Percentiles rank a stretch among this genome's conserved stretches.
These are phyloP conservation scores for Solanum verrucosum DNA, from an alignment of 257 asterid species.

Conservation along the genomic window DNA sequence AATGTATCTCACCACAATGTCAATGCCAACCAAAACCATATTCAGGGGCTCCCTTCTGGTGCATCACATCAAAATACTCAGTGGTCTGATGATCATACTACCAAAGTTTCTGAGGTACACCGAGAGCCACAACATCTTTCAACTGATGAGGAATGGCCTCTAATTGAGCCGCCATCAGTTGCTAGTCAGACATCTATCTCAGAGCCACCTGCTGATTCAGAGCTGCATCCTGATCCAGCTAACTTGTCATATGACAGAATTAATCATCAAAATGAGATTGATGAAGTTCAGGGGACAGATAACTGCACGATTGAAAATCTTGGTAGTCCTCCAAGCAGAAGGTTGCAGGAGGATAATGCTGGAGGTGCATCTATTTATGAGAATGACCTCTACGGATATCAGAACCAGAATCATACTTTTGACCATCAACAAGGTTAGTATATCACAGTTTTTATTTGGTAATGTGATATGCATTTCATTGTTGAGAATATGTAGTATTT, in stretches of 20 bases:
- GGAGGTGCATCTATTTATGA: slow-evolving; percentile 44
- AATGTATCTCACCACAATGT: slow-evolving; percentile 26
- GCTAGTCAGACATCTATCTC: slow-evolving; percentile 18
- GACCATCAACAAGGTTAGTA: slow-evolving; percentile 47
- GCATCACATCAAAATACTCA: slow-evolving; percentile 16
- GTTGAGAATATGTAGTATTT: neutral
- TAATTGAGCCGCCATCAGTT: slow-evolving; percentile 46
- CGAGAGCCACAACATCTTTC: slow-evolving; percentile 34
- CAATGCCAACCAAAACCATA: slow-evolving; percentile 24
- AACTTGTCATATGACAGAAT: slow-evolving; percentile 21
- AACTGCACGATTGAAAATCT: slow-evolving; percentile 28
- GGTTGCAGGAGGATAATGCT: slow-evolving; percentile 42
- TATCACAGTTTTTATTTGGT: neutral
- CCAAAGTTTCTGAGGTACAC: slow-evolving; percentile 20
- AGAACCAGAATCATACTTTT: slow-evolving; percentile 28
- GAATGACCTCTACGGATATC: slow-evolving; percentile 29
- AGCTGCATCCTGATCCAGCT: slow-evolving; percentile 39
- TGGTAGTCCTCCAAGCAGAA: slow-evolving; percentile 32
- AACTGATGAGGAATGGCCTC: slow-evolving; percentile 61
- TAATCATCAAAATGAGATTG: slow-evolving; percentile 28
- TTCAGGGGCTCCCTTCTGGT: slow-evolving; percentile 24
- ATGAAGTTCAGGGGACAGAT: slow-evolving; percentile 38
- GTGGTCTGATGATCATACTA: slow-evolving; percentile 26
- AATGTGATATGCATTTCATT: neutral
- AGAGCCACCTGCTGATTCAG: slow-evolving; percentile 35